These are phyloP conservation scores for Schrenkiella parvula DNA, from an alignment of 345 rosid genomes.

Conservation along the genomic window DNA sequence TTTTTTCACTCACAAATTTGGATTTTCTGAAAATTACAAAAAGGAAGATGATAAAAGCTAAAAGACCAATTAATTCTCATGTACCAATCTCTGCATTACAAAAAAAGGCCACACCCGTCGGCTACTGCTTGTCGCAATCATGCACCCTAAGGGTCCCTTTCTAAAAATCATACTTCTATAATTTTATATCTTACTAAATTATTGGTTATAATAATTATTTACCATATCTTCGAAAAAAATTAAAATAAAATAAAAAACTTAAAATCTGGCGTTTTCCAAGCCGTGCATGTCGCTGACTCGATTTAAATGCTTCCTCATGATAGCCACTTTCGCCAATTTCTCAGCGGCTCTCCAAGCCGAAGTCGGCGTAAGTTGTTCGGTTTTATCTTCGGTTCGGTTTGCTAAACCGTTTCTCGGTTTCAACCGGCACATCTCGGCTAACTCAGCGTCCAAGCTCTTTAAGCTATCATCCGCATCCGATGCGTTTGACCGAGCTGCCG, in stretches of 20 bases:
- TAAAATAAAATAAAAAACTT: conserved; percentile 15
- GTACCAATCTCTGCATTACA: conserved; percentile 24
- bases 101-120: conserved; percentile 34
- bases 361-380: conserved; percentile 68
- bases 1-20: conserved; percentile 4
- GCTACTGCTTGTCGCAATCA: conserved; percentile 34
- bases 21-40: conserved; percentile 16
- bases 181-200: conserved; percentile 15
- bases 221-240: conserved; percentile 21
- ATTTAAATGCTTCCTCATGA: conserved; percentile 88
- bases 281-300: conserved; percentile 97
- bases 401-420: conserved; percentile 24
- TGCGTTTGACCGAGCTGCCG: conserved; percentile 62
- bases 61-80: conserved; percentile 30
- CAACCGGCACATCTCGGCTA: conserved; percentile 50
- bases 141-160: conserved; percentile 11
- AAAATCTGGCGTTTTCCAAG: conserved; percentile 94
- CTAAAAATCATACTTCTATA: conserved; percentile 13
- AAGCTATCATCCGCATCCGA: conserved; percentile 49
- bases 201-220: conserved; percentile 12
- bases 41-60: conserved; percentile 20
- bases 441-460: conserved; percentile 56
- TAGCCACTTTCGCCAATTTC: conserved; percentile 86
- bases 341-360: conserved; percentile 90
- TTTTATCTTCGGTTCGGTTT: conserved; percentile 42